Base-by-base conservation (phyloP, 2,329 filamentous ascomycete genomes). In the Atkinsonella hypoxylon region DNA sequence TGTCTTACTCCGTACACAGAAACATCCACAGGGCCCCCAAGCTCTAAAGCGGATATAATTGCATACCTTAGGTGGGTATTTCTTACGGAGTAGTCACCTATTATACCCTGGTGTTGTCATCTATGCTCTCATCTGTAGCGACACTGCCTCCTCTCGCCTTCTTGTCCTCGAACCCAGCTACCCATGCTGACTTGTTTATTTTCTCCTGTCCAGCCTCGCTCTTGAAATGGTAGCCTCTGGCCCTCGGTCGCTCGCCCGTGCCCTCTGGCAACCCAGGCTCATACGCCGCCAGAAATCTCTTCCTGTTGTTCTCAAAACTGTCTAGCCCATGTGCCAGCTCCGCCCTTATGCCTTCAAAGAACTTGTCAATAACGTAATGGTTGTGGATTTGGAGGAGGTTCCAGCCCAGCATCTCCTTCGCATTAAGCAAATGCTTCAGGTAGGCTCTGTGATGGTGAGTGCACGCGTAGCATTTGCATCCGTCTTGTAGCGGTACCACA, bases 401-500 rank as follows among this genome's bases (percentile, higher is more conserved):
- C 93, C 93, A 98, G 22, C 85, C 91, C 4, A 96, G 80, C 93
- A 98, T 97, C 67, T 98, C 93, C 62, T 90, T 94, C 0, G 93
- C 89, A 45, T 81, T 76, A 6, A 98, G 78, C 1, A 97, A 76
- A 65, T 98, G 93, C 56, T 89, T 85, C 36, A 98, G 62, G 66
- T 87, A 98, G 0, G 93, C 91, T 47, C 84, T 75, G 67, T 95
- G 89, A 65, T 97, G 91, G 17, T 78, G 78, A 2, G 74, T 79
- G 72, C 93, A 98, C 20, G 89, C 74, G 65, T 95, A 91, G 73
- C 93, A 98, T 47, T 68, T 59, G 65, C 93, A 98, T 15, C 67
- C 75, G 6, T 74, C 59, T 1, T 67, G 62, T 2, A 96, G 70
- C 0, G 91, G 83, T 0, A 67, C 65, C 1, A 87, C 63, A 39